Evolutionary conservation across 805 yeast genomes (phyloP).

Genomic region (Candida verbasci): DNA sequence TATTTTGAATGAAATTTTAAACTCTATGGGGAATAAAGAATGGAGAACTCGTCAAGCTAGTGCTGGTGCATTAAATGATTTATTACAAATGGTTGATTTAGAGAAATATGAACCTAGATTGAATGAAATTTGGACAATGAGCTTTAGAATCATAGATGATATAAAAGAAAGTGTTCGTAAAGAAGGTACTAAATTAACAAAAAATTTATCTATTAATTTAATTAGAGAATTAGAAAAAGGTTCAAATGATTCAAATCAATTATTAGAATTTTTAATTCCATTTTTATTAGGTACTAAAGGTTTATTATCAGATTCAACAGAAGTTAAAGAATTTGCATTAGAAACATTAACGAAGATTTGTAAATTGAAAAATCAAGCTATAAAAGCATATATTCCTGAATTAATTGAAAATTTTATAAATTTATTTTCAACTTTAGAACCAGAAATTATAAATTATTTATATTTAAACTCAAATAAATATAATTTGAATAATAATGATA

Average conservation of each 20-base stretch:
- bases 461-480: slow-evolving; percentile 86
- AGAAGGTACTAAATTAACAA: slow-evolving; percentile 70
- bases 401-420: slow-evolving; percentile 65
- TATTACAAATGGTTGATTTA: slow-evolving; percentile 58
- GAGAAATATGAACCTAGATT: slow-evolving; percentile 47
- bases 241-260: slow-evolving; percentile 28
- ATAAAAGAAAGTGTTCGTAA: slow-evolving; percentile 88
- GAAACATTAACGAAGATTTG: slow-evolving; percentile 70
- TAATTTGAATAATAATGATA: slow-evolving; percentile 62
- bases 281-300: slow-evolving; percentile 78
- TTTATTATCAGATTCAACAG: slow-evolving; percentile 79
- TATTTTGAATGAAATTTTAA: slow-evolving; percentile 61
- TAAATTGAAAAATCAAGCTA: slow-evolving; percentile 54
- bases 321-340: slow-evolving; percentile 71
- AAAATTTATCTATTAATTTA: slow-evolving; percentile 58
- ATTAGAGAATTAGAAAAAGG: slow-evolving; percentile 51
- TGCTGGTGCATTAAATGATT: slow-evolving; percentile 62
- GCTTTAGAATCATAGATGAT: slow-evolving; percentile 88
- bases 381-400: slow-evolving; percentile 63
- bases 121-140: slow-evolving; percentile 79
- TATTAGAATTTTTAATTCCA: slow-evolving; percentile 63
- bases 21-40: slow-evolving; percentile 73
- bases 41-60: slow-evolving; percentile 95
- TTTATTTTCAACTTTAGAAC: slow-evolving; percentile 84
- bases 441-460: slow-evolving; percentile 81